Evolutionary conservation across 768 basidiomycete species (phyloP), one percentile per base, ranked within the genome.

Genomic region (Pleurotus pulmonarius): DNA sequence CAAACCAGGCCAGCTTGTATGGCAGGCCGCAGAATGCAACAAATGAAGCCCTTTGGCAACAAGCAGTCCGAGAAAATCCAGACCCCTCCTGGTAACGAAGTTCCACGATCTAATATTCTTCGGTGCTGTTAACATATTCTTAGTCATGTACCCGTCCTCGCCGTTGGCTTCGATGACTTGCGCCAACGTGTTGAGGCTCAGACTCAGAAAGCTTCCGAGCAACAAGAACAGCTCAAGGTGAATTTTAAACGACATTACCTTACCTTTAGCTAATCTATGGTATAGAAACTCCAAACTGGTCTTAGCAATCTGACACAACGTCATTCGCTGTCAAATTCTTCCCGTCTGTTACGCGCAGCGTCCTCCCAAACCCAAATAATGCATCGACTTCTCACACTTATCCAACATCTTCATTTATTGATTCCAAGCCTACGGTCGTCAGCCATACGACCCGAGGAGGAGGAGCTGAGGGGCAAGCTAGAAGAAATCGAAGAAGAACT

Each of bases 131-230:
- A 43, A 38, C 16, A 46, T 49, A 55, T 49, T 59, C 11, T 41
- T 61, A 92, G 91, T 61, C 76, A 90, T 55, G 88, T 92, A 0
- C 90, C 90, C 0, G 91, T 87, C 5, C 72, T 93, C 25, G 92
- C 90, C 1, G 71, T 86, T 24, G 90, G 92, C 9, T 92, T 92
- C 56, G 89, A 92, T 63, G 88, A 92, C 61, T 73, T 94, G 18
- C 86, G 89, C 59, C 78, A 80, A 57, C 86, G 92, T 6, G 85
- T 91, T 16, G 87, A 90, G 49, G 88, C 86, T 0, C 92, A 94
- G 69, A 75, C 80, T 0, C 70, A 76, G 46, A 86, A 87, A 68
- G 83, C 88, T 4, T 73, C 79, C 25, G 76, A 77, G 7, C 90
- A 93, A 55, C 81, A 85, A 64, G 81, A 86, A 65, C 83, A 83